These are phyloP conservation scores for Linanthus parryae DNA, from an alignment of 148 eudicot species.

Conservation along the genomic window DNA sequence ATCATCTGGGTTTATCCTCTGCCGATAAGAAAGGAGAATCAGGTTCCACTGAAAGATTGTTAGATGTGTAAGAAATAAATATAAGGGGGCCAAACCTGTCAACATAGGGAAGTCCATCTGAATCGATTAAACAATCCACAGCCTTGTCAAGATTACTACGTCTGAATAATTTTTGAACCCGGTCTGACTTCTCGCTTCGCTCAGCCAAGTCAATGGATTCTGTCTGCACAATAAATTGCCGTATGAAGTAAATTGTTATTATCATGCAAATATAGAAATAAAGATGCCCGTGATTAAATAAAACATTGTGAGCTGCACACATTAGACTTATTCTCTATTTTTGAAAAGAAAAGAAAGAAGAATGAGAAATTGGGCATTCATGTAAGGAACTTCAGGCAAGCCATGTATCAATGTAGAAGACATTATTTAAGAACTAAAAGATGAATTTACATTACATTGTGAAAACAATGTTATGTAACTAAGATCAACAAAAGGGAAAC, in stretches of 20 bases:
- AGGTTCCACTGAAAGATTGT: slow-evolving; percentile 6
- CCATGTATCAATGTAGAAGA: no score
- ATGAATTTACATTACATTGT: no score
- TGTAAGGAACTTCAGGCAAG: no score
- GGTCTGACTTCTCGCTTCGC: slow-evolving; percentile 33
- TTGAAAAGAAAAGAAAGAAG: no score
- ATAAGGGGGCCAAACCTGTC: slow-evolving; percentile 48
- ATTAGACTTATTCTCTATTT: no score
- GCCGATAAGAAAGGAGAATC: slow-evolving; percentile 23
- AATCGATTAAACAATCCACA: slow-evolving; percentile 47
- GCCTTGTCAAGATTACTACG: slow-evolving; percentile 57
- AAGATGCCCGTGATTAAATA: no score
- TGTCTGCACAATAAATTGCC: slow-evolving; percentile 40
- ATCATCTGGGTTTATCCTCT: slow-evolving; percentile 52
- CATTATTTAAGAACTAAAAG: no score
- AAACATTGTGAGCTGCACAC: no score
- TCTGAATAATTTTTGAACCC: slow-evolving; percentile 37
- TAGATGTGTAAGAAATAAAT: neutral
- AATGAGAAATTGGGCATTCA: no score
- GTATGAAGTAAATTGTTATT: neutral
- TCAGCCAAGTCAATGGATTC: slow-evolving; percentile 73
- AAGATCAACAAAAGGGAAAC: no score
- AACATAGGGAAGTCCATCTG: slow-evolving; percentile 84
- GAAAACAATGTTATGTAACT: no score
- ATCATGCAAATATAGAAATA: no score